Percentiles rank a stretch among this genome's conserved stretches.
phyloP scores from a whole-genome alignment of 2,329 filamentous ascomycete genomes.

The Nemania abortiva region DNA sequence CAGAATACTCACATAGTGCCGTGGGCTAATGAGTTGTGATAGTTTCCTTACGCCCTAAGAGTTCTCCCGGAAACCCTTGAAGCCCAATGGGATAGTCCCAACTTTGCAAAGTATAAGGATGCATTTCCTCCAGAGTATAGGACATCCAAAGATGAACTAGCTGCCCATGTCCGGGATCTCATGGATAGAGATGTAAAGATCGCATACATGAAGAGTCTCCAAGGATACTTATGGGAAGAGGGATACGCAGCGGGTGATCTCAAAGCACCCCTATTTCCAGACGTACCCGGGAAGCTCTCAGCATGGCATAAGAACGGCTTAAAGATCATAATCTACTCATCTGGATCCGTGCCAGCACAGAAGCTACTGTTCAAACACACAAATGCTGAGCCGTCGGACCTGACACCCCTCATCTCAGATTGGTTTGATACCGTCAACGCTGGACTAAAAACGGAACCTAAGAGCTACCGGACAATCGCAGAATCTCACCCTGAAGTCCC shows the following conservation, averaged over 20 bases:
- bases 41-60: constrained; percentile 83
- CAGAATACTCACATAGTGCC: constrained; percentile 5
- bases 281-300: constrained; percentile 74
- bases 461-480: constrained; percentile 76
- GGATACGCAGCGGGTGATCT: constrained; percentile 79
- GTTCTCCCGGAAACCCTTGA: constrained; percentile 73
- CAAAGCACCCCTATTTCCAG: constrained; percentile 78
- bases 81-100: constrained; percentile 73
- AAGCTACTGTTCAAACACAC: constrained; percentile 82
- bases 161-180: constrained; percentile 76
- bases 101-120: constrained; percentile 75
- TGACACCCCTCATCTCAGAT: constrained; percentile 69
- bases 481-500: constrained; percentile 59
- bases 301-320: constrained; percentile 68
- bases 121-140: constrained; percentile 77
- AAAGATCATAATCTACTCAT: constrained; percentile 82
- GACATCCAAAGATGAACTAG: constrained; percentile 68
- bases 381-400: constrained; percentile 67
- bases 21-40: constrained; percentile 31
- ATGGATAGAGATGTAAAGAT: constrained; percentile 79
- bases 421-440: constrained; percentile 88
- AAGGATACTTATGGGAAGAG: constrained; percentile 81
- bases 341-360: constrained; percentile 83
- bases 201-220: constrained; percentile 81
- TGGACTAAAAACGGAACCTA: constrained; percentile 75